Base-by-base conservation (phyloP, 345 rosid genomes). In the Sonneratia caseolaris region DNA sequence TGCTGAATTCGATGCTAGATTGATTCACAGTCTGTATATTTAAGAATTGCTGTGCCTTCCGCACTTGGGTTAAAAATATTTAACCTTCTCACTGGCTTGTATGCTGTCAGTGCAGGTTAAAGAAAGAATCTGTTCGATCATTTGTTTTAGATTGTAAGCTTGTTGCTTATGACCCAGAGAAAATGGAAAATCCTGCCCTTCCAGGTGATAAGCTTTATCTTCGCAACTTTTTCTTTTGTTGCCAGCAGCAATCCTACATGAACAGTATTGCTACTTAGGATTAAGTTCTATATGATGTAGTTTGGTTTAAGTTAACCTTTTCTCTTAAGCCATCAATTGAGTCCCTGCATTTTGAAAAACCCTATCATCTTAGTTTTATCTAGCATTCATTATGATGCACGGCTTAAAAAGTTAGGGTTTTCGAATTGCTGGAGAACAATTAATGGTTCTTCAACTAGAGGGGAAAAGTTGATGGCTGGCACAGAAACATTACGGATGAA, bases 101-200 rank as follows among this genome's bases (percentile, higher is more conserved):
- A 42, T 42, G 45, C 10, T 19, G 11, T 70, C 24, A 68, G 16
- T 79, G 79, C 89, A 92, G 98, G 81, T 80, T 88, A 76, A 95
- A 90, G 89, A 95, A 85, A 80, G 69, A 88, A 0, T 80, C 82
- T 36, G 89, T 86, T 64, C 85, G 71, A 70, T 90, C 97, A 57
- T 95, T 95, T 79, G 87, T 92, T 82, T 73, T 92, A 84, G 99
- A 95, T 70, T 89, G 98, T 67, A 98, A 92, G 78, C 78, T 95
- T 79, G 98, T 90, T 83, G 99, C 91, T 81, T 90, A 81, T 68
- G 96, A 92, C 74, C 82, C 88, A 70, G 96, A 79, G 70, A 86
- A 86, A 71, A 77, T 37, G 80, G 71, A 92, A 85, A 79, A 95
- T 95, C 77, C 85, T 95, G 40, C 92, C 98, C 69, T 95, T 92